Conservation (phyloP, 345 rosid genomes). For the Boechera stricta region DNA sequence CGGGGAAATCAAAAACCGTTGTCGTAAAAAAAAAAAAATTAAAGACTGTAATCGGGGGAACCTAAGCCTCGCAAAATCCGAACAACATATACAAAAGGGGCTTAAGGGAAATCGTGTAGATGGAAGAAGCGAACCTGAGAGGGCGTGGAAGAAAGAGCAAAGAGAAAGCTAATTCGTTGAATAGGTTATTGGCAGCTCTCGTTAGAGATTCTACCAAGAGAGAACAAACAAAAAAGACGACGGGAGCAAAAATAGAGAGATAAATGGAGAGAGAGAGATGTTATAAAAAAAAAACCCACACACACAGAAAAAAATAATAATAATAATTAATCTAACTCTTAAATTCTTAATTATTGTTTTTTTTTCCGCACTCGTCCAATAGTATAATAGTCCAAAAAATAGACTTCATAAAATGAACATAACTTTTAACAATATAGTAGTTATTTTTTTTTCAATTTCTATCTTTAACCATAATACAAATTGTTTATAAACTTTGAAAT, state of each 20-base stretch:
- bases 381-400: background rate
- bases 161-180: constrained; percentile 46
- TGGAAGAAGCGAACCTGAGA: constrained; percentile 63
- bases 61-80: constrained; percentile 44
- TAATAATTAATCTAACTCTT: background rate
- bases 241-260: constrained; percentile 42
- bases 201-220: constrained; percentile 55
- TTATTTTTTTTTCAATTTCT: too few species aligned
- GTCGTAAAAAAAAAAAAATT: constrained; percentile 13
- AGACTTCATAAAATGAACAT: too few species aligned
- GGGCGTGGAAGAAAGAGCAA: constrained; percentile 41
- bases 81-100: background rate
- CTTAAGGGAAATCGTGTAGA: constrained; percentile 45
- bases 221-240: constrained; percentile 35
- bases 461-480: too few species aligned
- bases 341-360: too few species aligned
- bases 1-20: constrained; percentile 42
- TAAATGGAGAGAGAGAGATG: constrained; percentile 30
- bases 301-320: constrained; percentile 5
- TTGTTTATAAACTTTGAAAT: too few species aligned
- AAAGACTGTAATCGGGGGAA: constrained; percentile 50
- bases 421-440: too few species aligned
- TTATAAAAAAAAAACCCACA: constrained; percentile 19
- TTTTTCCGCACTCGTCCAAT: background rate
- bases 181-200: constrained; percentile 54